A percentile compares a stretch with the other conserved stretches of the same genome.
Conservation (phyloP, 2,329 filamentous ascomycete genomes). For the Fusarium praegraminearum region DNA sequence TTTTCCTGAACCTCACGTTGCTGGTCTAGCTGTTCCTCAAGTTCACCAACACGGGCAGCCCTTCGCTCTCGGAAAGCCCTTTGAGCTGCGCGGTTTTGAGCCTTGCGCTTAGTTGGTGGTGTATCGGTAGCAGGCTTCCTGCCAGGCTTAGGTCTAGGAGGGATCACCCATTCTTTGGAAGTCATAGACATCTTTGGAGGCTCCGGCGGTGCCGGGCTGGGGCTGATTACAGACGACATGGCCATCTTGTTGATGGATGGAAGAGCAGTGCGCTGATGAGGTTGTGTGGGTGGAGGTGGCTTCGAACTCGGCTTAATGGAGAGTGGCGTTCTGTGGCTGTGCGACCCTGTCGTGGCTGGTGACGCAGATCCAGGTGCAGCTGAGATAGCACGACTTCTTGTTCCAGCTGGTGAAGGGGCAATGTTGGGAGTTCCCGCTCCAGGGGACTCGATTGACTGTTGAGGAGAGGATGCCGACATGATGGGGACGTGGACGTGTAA, state of each 20-base stretch:
- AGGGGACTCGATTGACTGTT: slow-evolving; percentile 37
- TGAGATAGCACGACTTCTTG: slow-evolving; percentile 44
- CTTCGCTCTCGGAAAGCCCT: slow-evolving; percentile 89
- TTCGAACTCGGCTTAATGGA: slow-evolving; percentile 48
- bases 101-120: slow-evolving; percentile 91
- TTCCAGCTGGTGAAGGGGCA: slow-evolving; percentile 28
- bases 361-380: slow-evolving; percentile 38
- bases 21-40: slow-evolving; percentile 75
- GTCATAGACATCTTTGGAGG: slow-evolving; percentile 71
- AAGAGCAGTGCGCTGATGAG: slow-evolving; percentile 51
- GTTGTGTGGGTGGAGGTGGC: slow-evolving; percentile 49
- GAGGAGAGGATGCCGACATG: slow-evolving; percentile 45
- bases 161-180: slow-evolving; percentile 87
- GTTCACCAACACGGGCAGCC: slow-evolving; percentile 83
- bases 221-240: slow-evolving; percentile 62
- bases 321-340: slow-evolving; percentile 48
- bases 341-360: slow-evolving; percentile 43
- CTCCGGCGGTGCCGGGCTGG: slow-evolving; percentile 54
- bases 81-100: slow-evolving; percentile 93
- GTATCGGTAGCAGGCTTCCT: slow-evolving; percentile 95
- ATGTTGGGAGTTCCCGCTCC: slow-evolving; percentile 32
- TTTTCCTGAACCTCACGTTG: slow-evolving; percentile 69
- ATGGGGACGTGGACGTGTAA: slow-evolving; percentile 28
- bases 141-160: slow-evolving; percentile 87
- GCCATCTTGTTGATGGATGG: slow-evolving; percentile 59